Evolutionary conservation across 331 rosid genomes (phyloP), one percentile per base, ranked within the genome.

Genomic region (Cucumis variabilis): DNA sequence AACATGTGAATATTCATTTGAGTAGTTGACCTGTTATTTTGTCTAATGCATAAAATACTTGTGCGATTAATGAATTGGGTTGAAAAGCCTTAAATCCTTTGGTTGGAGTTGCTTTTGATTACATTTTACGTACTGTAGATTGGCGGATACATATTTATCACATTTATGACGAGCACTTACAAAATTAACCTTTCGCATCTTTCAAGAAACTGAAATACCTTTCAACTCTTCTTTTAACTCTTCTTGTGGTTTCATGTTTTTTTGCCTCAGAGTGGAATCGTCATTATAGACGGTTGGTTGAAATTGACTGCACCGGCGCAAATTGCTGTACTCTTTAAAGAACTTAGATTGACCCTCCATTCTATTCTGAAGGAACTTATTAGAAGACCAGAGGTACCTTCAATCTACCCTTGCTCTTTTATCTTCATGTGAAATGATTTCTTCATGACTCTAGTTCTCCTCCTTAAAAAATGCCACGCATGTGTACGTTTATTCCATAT

Each of bases 281-380:
- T 95, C 86, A 89, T 85, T 24, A 92, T 97, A 46, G 99, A 97
- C 88, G 99, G 99, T 89, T 97, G 99, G 99, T 91, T 97, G 89
- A 94, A 95, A 92, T 86, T 97, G 92, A 95, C 79, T 20, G 99
- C 99, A 44, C 98, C 99, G 72, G 99, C 98, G 85, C 99, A 97
- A 90, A 93, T 93, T 79, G 99, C 99, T 67, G 99, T 97, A 86
- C 90, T 97, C 89, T 95, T 97, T 91, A 97, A 94, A 93, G 97
- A 97, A 91, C 95, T 97, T 30, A 93, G 99, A 37, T 84, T 81
- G 85, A 92, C 97, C 78, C 97, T 97, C 70, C 94, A 97, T 90
- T 93, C 98, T 84, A 90, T 94, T 91, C 91, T 97, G 90, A 93
- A 93, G 91, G 95, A 94, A 87, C 91, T 95, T 86, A 97, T 93